These are phyloP conservation scores for Coniochaeta ligniaria DNA, from an alignment of 2,329 filamentous ascomycete species.

Conservation along the genomic window DNA sequence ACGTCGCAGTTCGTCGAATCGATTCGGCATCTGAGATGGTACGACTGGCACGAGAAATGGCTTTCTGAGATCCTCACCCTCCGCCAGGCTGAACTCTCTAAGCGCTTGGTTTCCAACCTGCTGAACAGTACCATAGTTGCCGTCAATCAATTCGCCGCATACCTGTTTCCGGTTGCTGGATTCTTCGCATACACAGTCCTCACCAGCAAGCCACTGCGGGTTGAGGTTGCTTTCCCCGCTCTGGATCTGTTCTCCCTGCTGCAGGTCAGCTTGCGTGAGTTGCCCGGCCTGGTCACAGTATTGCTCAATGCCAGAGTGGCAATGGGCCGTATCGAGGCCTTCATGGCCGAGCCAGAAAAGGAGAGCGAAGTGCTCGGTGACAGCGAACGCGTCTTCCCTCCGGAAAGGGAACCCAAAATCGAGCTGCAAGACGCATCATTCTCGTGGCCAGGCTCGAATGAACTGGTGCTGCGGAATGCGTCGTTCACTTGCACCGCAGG, in stretches of 20 bases:
- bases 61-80: slow-evolving; percentile 61
- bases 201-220: slow-evolving; percentile 58
- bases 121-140: slow-evolving; percentile 58
- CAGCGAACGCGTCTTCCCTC: slow-evolving; percentile 4
- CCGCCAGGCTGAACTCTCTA: slow-evolving; percentile 58
- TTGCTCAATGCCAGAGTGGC: slow-evolving; percentile 79
- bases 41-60: slow-evolving; percentile 76
- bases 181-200: slow-evolving; percentile 76
- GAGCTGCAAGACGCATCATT: slow-evolving; percentile 62
- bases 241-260: slow-evolving; percentile 74
- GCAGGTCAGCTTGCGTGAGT: slow-evolving; percentile 63
- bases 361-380: slow-evolving; percentile 33
- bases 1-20: slow-evolving; percentile 83
- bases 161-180: slow-evolving; percentile 70
- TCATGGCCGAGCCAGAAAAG: slow-evolving; percentile 82
- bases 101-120: slow-evolving; percentile 56
- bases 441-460: slow-evolving; percentile 65
- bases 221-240: slow-evolving; percentile 83
- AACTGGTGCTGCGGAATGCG: slow-evolving; percentile 41
- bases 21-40: slow-evolving; percentile 74
- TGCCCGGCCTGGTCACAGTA: slow-evolving; percentile 69
- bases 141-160: slow-evolving; percentile 63
- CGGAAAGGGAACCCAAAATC: slow-evolving; percentile 25
- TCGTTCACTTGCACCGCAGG: slow-evolving; percentile 39
- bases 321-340: slow-evolving; percentile 72